Conservation (phyloP, 306 rosid species). For the Luffa aegyptiaca region DNA sequence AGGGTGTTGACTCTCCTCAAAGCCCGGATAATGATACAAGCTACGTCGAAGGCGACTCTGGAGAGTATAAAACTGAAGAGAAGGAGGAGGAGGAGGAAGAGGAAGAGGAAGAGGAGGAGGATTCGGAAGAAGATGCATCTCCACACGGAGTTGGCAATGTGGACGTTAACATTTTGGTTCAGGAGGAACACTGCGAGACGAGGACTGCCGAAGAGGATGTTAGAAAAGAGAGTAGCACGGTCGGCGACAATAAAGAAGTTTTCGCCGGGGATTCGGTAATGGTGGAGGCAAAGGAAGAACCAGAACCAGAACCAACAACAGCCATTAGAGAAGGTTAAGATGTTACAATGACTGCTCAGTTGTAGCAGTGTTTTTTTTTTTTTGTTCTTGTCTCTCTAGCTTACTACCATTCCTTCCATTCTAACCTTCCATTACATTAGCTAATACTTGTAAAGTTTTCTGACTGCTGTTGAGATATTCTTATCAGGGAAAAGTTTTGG, state of each 20-base stretch:
- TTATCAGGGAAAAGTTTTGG: not conserved
- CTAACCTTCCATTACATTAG: slow-evolving; percentile 1
- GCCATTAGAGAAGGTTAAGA: slow-evolving; percentile 1
- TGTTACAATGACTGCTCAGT: not conserved
- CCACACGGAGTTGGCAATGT: slow-evolving; percentile 15
- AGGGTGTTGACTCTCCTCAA: slow-evolving; percentile 24
- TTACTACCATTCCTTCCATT: not conserved
- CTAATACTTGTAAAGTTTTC: slow-evolving; percentile 10
- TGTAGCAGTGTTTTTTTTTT: not conserved
- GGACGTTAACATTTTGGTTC: slow-evolving; percentile 18
- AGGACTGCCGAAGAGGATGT: slow-evolving; percentile 12
- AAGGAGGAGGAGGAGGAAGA: slow-evolving; percentile 27
- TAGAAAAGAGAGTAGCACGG: not conserved
- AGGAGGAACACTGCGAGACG: slow-evolving; percentile 23
- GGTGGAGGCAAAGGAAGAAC: not conserved
- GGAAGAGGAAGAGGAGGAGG: slow-evolving; percentile 23
- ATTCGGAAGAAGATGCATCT: slow-evolving; percentile 20
- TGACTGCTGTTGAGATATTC: not conserved
- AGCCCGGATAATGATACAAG: slow-evolving; percentile 36
- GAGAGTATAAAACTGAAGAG: slow-evolving; percentile 24
- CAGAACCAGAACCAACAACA: not conserved
- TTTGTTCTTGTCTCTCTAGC: not conserved
- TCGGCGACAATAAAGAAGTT: not conserved
- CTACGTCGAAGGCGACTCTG: slow-evolving; percentile 42
- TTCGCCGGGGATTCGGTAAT: not conserved